Evolutionary conservation across 2,329 filamentous ascomycete species (phyloP).

Genomic region (Aspergillus sergii): DNA sequence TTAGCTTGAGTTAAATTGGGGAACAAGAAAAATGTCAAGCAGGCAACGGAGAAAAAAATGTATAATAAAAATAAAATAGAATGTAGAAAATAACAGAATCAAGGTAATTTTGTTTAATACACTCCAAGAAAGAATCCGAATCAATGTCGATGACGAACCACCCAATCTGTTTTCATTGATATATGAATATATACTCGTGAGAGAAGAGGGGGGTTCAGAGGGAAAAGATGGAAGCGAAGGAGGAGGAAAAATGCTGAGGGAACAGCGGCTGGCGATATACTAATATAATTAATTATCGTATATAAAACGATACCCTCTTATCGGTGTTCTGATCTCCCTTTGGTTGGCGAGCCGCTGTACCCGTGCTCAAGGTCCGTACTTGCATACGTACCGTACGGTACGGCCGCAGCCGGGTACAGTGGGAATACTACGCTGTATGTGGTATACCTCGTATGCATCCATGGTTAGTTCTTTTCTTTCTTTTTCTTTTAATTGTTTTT

Average conservation of each 20-base stretch:
- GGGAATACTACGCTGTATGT: conserved; percentile 8
- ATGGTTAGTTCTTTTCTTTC: background rate
- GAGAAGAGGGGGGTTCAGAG: background rate
- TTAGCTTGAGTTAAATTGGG: conserved; percentile 10
- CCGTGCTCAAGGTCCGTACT: conserved; percentile 19
- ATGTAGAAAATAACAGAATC: conserved; percentile 1
- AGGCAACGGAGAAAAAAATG: background rate
- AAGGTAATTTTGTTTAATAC: background rate
- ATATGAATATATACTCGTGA: background rate
- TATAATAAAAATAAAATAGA: conserved; percentile 5
- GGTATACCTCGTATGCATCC: conserved; percentile 3
- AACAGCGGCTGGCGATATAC: conserved; percentile 13
- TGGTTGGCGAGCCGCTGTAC: conserved; percentile 22
- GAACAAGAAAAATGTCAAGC: conserved; percentile 3
- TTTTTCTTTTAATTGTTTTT: conserved; percentile 5
- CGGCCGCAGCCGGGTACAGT: conserved; percentile 14
- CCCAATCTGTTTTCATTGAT: background rate
- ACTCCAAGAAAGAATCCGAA: background rate
- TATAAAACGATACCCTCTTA: conserved; percentile 17
- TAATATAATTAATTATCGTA: conserved; percentile 22
- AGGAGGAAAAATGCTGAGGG: conserved; percentile 5
- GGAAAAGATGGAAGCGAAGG: background rate
- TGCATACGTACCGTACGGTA: conserved; percentile 23
- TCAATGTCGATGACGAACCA: background rate
- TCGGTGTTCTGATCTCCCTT: conserved; percentile 15